Conservation (phyloP, 2,329 filamentous ascomycete genomes). For the Aureobasidium pullulans region DNA sequence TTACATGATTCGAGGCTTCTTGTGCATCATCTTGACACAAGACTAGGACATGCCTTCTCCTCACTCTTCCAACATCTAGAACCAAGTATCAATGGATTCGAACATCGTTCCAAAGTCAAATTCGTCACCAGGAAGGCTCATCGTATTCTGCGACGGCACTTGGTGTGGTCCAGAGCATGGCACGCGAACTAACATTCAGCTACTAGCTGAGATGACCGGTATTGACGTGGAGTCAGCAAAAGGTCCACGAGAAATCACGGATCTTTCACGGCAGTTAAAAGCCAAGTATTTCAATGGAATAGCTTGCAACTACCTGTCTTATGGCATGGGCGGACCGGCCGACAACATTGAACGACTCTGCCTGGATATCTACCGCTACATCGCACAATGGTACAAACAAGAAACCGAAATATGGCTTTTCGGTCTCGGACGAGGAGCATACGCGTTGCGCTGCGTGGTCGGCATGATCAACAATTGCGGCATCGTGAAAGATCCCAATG, state of each 20-base stretch:
- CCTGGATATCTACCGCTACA: conserved; percentile 28
- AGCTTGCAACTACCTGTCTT: background rate
- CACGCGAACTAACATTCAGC: conserved; percentile 27
- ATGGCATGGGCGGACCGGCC: conserved; percentile 27
- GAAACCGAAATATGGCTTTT: conserved; percentile 33
- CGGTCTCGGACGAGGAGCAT: conserved; percentile 35
- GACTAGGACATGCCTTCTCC: background rate
- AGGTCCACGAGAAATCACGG: conserved; percentile 21
- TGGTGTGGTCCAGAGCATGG: conserved; percentile 28
- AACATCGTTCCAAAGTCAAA: background rate
- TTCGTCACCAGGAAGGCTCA: background rate
- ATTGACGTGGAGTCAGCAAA: conserved; percentile 14
- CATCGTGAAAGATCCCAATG: conserved; percentile 8
- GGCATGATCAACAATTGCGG: conserved; percentile 32
- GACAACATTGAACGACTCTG: conserved; percentile 29
- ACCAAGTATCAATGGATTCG: background rate
- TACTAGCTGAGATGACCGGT: conserved; percentile 27
- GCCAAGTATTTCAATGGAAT: conserved; percentile 32
- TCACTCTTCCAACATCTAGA: too few species aligned
- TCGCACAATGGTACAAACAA: conserved; percentile 25
- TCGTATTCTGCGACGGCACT: conserved; percentile 15
- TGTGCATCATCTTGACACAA: background rate
- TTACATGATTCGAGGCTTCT: background rate
- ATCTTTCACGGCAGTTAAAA: conserved; percentile 17
- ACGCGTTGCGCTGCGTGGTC: conserved; percentile 33